These are phyloP conservation scores for Apiotrichum brassicae DNA, from an alignment of 1,284 basidiomycete genomes.

Conservation along the genomic window DNA sequence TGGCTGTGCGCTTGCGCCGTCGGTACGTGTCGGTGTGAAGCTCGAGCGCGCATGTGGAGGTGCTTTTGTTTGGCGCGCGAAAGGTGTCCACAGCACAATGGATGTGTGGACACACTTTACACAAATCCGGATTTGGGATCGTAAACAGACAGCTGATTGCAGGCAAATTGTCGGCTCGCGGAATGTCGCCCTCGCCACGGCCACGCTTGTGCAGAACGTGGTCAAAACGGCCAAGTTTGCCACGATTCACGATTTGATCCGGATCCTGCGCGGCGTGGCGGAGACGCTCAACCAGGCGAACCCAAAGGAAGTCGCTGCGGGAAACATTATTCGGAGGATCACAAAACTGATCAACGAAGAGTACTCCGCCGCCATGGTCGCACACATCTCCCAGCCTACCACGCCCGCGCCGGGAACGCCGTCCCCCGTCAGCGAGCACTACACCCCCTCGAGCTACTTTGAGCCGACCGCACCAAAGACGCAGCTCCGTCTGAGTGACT, in stretches of 20 bases:
- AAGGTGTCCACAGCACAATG: no score
- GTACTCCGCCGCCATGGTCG: constrained; percentile 54
- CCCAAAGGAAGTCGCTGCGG: constrained; percentile 90
- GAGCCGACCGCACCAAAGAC: constrained; percentile 3
- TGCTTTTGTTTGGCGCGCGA: not conserved
- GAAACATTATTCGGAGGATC: constrained; percentile 86
- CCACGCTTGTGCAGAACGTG: constrained; percentile 78
- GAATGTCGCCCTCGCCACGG: constrained; percentile 80
- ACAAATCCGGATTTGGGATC: no score
- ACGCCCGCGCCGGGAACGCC: constrained; percentile 34
- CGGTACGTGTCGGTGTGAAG: constrained; percentile 50
- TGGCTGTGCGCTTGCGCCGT: constrained; percentile 60
- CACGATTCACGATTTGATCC: constrained; percentile 82
- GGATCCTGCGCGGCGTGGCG: constrained; percentile 72
- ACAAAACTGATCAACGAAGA: constrained; percentile 91
- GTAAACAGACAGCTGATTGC: constrained; percentile 1
- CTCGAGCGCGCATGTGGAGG: not conserved
- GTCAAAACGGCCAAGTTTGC: constrained; percentile 79
- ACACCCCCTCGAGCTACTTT: constrained; percentile 22
- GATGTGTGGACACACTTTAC: no score
- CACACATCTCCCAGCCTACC: constrained; percentile 35
- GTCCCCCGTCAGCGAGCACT: constrained; percentile 23
- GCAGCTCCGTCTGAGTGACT: constrained; percentile 41
- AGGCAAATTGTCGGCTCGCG: constrained; percentile 82
- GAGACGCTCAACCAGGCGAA: constrained; percentile 59